These are phyloP conservation scores for Polytrichum commune DNA, from an alignment of 225 moss, liverwort and hornwort genomes.

Conservation along the genomic window DNA sequence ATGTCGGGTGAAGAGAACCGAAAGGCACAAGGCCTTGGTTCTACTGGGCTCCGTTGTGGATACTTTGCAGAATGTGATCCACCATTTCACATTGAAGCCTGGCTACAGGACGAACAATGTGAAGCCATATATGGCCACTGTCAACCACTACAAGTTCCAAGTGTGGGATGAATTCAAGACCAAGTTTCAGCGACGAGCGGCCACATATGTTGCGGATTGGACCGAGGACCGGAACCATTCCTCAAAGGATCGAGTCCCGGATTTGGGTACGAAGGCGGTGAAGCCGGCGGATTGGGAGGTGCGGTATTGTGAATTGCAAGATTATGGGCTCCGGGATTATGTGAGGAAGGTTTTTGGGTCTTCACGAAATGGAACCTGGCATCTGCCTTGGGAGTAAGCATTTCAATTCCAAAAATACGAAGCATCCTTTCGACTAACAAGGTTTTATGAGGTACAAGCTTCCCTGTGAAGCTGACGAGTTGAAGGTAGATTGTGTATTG, in stretches of 20 bases:
- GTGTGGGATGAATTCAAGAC: constrained; percentile 81
- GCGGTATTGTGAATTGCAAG: constrained; percentile 53
- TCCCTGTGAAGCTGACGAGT: background rate
- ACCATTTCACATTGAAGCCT: constrained; percentile 64
- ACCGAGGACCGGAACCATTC: constrained; percentile 51
- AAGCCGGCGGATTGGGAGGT: constrained; percentile 73
- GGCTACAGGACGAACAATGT: constrained; percentile 23
- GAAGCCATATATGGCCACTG: constrained; percentile 33
- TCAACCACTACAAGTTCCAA: constrained; percentile 93
- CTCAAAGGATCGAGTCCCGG: constrained; percentile 68
- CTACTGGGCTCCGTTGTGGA: constrained; percentile 34
- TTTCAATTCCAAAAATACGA: background rate
- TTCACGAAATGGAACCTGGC: background rate
- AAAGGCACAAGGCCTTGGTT: constrained; percentile 72
- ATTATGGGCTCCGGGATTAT: constrained; percentile 60
- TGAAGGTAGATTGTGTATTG: no score
- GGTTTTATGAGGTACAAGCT: background rate
- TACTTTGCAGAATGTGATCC: constrained; percentile 69
- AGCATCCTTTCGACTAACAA: background rate
- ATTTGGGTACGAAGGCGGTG: constrained; percentile 48
- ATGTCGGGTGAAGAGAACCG: constrained; percentile 39
- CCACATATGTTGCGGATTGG: constrained; percentile 82
- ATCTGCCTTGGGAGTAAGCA: constrained; percentile 41
- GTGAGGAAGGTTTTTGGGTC: constrained; percentile 43
- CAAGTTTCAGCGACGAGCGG: constrained; percentile 73